Conservation (phyloP, 495 filamentous ascomycete genomes). For the Margaritispora aquatica region DNA sequence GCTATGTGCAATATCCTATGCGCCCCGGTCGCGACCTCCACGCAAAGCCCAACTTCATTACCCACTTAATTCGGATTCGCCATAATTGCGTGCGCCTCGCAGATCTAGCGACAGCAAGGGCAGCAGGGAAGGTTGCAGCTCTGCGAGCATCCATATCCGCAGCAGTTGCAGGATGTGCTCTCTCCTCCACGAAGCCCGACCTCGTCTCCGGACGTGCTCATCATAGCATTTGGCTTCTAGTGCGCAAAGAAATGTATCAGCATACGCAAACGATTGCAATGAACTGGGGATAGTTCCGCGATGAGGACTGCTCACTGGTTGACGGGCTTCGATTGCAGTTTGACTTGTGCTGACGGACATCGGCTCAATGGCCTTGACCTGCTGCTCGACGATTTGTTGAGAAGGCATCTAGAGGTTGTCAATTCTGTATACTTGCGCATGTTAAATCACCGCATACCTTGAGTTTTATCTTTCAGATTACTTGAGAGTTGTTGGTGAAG, state of each 20-base stretch:
- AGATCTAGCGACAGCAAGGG: neutral
- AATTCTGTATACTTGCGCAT: neutral
- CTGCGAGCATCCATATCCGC: slow-evolving; percentile 16
- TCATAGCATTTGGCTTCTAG: slow-evolving; percentile 10
- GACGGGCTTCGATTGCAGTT: slow-evolving; percentile 7
- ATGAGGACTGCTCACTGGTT: slow-evolving; percentile 18
- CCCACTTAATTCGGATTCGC: neutral
- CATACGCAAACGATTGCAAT: neutral
- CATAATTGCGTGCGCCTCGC: neutral
- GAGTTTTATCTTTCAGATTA: neutral
- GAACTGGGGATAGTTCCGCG: neutral
- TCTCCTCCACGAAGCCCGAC: slow-evolving; percentile 19
- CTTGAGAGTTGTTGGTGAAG: neutral
- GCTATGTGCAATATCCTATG: neutral
- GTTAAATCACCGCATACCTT: neutral
- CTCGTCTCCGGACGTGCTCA: slow-evolving; percentile 16
- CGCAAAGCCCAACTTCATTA: neutral
- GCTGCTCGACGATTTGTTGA: slow-evolving; percentile 15
- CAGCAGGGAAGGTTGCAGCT: neutral
- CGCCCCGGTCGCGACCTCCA: neutral
- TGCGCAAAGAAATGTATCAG: neutral
- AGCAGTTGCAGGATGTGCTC: slow-evolving; percentile 16
- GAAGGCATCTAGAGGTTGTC: slow-evolving; percentile 10
- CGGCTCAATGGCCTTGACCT: slow-evolving; percentile 14
- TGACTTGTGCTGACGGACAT: slow-evolving; percentile 9